A percentile compares a stretch with the other conserved stretches of the same genome.
Evolutionary conservation across 176 grass and related monocot species (phyloP).

Genomic region (Stipa capillata): DNA sequence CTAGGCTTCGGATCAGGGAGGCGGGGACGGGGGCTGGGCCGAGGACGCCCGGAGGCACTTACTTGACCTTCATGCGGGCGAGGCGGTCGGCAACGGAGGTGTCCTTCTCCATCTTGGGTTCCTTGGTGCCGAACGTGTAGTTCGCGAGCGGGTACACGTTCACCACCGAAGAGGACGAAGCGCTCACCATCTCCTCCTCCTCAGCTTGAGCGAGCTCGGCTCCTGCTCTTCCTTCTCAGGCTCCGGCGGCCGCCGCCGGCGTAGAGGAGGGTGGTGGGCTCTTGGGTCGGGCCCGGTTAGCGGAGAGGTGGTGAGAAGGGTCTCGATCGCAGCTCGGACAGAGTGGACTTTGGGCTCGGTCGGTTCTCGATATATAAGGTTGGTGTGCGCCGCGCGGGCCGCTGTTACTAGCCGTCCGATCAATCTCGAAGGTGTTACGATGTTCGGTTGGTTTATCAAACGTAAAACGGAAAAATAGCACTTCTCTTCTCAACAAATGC

Average conservation of each 20-base stretch:
- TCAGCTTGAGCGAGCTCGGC: neutral
- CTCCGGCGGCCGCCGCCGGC: slow-evolving; percentile 15
- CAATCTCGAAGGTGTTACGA: neutral
- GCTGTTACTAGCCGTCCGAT: neutral
- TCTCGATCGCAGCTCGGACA: neutral
- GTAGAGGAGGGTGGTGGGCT: slow-evolving; percentile 13
- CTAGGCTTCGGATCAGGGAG: slow-evolving; percentile 3
- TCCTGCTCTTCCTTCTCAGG: neutral
- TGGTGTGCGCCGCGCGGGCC: neutral
- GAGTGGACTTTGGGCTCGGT: no score
- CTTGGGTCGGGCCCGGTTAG: neutral
- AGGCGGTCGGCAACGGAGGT: slow-evolving; percentile 98
- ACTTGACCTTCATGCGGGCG: slow-evolving; percentile 99
- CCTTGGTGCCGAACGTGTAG: slow-evolving; percentile 99
- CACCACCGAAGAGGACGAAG: slow-evolving; percentile 44
- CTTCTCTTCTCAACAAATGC: no score
- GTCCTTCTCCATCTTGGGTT: slow-evolving; percentile 99
- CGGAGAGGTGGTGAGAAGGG: neutral
- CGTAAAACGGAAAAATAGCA: no score
- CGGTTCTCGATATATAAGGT: neutral
- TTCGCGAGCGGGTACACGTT: slow-evolving; percentile 93
- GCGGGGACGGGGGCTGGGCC: neutral
- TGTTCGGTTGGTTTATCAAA: no score
- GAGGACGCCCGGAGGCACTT: neutral
- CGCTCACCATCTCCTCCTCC: slow-evolving; percentile 32